Percentiles rank a stretch among this genome's conserved stretches.
Conservation (phyloP, 108 stramenopile species). For the Stephanodiscus minutulus region DNA sequence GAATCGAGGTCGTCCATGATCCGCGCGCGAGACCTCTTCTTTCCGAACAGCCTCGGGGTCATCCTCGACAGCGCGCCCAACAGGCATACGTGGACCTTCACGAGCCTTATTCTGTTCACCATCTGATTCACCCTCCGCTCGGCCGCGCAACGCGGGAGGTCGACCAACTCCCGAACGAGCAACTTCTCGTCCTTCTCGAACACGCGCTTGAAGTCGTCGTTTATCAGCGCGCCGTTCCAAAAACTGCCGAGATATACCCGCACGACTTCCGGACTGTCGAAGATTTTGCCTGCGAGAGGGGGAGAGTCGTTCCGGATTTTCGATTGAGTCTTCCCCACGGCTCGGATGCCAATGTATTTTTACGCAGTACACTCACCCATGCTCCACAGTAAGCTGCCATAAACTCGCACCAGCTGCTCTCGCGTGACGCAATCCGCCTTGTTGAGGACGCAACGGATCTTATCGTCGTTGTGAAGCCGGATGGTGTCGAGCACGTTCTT, state of each 20-base stretch:
- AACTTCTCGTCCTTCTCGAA: conserved; percentile 78
- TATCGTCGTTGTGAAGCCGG: conserved; percentile 60
- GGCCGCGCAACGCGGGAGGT: conserved; percentile 59
- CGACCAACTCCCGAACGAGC: conserved; percentile 67
- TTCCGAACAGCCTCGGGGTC: conserved; percentile 67
- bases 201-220: conserved; percentile 57
- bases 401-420: conserved; percentile 86
- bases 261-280: conserved; percentile 70
- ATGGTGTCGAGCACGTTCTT: conserved; percentile 73
- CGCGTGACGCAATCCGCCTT: conserved; percentile 83
- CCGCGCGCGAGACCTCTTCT: conserved; percentile 45
- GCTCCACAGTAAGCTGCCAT: conserved; percentile 89
- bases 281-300: conserved; percentile 58
- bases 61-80: conserved; percentile 39
- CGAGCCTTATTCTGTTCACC: conserved; percentile 65
- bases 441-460: conserved; percentile 83
- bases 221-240: conserved; percentile 72
- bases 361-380: conserved; percentile 55
- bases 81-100: conserved; percentile 64
- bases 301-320: conserved; percentile 14
- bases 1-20: conserved; percentile 52
- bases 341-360: not conserved
- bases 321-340: not conserved
- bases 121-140: conserved; percentile 83
- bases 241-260: conserved; percentile 80